Base-by-base conservation (phyloP, 1,139 yeast genomes). In the Petasospora rhodanensis region DNA sequence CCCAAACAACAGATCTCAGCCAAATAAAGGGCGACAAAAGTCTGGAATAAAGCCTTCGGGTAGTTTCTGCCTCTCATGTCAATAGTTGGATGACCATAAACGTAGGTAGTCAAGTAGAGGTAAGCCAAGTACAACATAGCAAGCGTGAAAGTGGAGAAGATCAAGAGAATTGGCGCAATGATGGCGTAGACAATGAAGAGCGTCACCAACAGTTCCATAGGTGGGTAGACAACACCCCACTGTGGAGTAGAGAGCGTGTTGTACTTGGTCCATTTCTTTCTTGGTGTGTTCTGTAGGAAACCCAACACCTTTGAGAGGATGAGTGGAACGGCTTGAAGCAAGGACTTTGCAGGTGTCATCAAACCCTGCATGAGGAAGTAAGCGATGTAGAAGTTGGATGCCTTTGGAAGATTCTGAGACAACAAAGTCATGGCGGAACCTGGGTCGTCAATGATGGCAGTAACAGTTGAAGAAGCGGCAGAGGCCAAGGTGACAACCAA, bases 141-240 rank as follows among this genome's bases (percentile, higher is more conserved):
- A 26, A 85, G 64, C 4, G 85, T 73, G 41, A 80, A 58, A 3
- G 81, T 62, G 18, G 85, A 66, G 54, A 83, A 81, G 2, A 83
- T 49, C 18, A 84, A 61, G 6, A 87, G 73, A 31, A 85, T 50
- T 7, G 96, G 96, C 2, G 95, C 76, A 19, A 87, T 78, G 12
- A 86, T 70, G 3, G 87, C 70, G 51, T 85, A 86, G 1, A 80
- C 76, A 16, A 87, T 52, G 4, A 83, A 80, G 37, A 87, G 79
- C 11, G 82, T 73, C 3, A 79, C 81, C 52, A 82, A 68, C 18
- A 83, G 74, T 25, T 94, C 80, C 37, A 76, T 73, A 0, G 74
- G 67, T 0, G 96, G 93, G 51, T 80, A 86, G 2, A 72, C 58
- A 2, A 85, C 70, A 3, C 96, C 95, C 87, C 91, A 83, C 29